Conservation (phyloP, 345 rosid species). For the Brassica nigra region DNA sequence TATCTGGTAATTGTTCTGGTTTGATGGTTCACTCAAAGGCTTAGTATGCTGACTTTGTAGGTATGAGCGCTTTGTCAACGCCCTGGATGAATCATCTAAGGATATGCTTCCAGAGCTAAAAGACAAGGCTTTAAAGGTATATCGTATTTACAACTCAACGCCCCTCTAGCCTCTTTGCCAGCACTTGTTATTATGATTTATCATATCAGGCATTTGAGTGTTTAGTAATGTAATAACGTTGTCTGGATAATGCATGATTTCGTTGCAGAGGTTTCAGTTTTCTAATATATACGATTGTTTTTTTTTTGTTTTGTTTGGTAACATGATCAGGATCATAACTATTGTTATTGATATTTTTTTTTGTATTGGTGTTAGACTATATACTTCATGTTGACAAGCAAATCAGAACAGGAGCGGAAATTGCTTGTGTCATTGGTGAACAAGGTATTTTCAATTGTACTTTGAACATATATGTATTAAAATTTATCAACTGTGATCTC, state of each 20-base stretch:
- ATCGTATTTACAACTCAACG: conserved; percentile 12
- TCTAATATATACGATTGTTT: not conserved
- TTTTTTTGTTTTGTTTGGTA: conserved; percentile 15
- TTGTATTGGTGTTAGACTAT: conserved; percentile 58
- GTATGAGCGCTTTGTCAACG: conserved; percentile 79
- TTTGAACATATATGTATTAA: not conserved
- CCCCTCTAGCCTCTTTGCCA: conserved; percentile 6
- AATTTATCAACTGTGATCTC: not conserved
- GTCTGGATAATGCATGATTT: not conserved
- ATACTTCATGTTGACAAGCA: conserved; percentile 72
- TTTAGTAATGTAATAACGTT: not conserved
- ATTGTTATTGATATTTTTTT: not conserved
- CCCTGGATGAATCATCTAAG: conserved; percentile 94
- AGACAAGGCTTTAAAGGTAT: conserved; percentile 88
- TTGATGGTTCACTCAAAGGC: not conserved
- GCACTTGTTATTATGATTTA: not conserved
- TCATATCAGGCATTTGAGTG: not conserved
- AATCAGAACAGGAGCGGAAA: conserved; percentile 91
- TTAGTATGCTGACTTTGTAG: conserved; percentile 43
- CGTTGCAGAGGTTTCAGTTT: not conserved
- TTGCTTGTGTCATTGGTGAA: conserved; percentile 84
- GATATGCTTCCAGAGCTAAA: conserved; percentile 83
- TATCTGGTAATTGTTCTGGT: not conserved
- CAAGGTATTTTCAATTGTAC: conserved; percentile 53
- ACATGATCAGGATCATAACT: not conserved